These are phyloP conservation scores for Neodidymelliopsis sp. DNA, from an alignment of 2,329 filamentous ascomycete genomes.

Conservation along the genomic window DNA sequence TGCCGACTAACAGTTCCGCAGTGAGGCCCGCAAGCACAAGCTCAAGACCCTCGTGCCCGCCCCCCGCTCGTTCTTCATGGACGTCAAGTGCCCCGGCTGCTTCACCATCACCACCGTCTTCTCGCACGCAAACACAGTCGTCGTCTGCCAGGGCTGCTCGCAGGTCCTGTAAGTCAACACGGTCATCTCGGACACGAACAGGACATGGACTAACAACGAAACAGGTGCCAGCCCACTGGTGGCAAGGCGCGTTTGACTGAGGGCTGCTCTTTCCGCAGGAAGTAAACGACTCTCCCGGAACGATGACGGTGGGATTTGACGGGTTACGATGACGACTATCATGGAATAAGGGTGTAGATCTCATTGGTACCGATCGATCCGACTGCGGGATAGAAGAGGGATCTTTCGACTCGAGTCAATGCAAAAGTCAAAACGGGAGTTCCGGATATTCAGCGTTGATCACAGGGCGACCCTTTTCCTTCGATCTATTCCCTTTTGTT, in stretches of 20 bases:
- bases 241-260: slow-evolving; percentile 98
- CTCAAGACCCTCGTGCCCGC: slow-evolving; percentile 98
- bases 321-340: slow-evolving; percentile 50
- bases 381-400: slow-evolving; percentile 55
- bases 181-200: slow-evolving; percentile 2
- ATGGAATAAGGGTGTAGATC: slow-evolving; percentile 50
- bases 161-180: slow-evolving; percentile 76
- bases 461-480: slow-evolving; percentile 47
- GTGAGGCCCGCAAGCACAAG: slow-evolving; percentile 99
- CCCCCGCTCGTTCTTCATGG: slow-evolving; percentile 99
- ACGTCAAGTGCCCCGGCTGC: slow-evolving; percentile 99
- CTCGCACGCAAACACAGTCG: slow-evolving; percentile 99
- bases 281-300: slow-evolving; percentile 71
- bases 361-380: slow-evolving; percentile 52
- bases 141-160: slow-evolving; percentile 98
- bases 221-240: slow-evolving; percentile 92
- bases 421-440: slow-evolving; percentile 53
- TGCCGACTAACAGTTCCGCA: slow-evolving; percentile 39
- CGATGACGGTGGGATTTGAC: slow-evolving; percentile 42
- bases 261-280: slow-evolving; percentile 99
- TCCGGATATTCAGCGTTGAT: slow-evolving; percentile 56
- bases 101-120: slow-evolving; percentile 99
- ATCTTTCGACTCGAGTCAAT: slow-evolving; percentile 53
- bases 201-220: slow-evolving; percentile 34
- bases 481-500: slow-evolving; percentile 49